Percentiles rank a stretch among this genome's conserved stretches.
These are phyloP conservation scores for Ilex paraguariensis DNA, from an alignment of 305 asterid genomes.

Conservation along the genomic window DNA sequence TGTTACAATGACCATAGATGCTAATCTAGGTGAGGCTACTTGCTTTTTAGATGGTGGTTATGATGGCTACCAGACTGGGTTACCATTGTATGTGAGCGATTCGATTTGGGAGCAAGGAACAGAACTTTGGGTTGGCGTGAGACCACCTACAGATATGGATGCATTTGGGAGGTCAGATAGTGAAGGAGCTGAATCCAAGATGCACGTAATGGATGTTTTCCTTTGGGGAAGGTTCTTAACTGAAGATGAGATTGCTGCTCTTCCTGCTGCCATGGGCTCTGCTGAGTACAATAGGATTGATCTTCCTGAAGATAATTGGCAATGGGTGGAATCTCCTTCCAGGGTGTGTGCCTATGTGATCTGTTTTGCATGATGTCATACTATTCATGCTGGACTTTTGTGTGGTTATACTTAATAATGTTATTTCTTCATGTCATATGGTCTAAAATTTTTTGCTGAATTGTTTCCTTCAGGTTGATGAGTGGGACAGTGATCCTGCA, in stretches of 20 bases:
- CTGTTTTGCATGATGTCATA: constrained; percentile 2
- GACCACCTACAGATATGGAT: constrained; percentile 93
- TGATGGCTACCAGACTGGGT: constrained; percentile 88
- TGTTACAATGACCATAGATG: constrained; percentile 91
- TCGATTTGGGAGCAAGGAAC: constrained; percentile 93
- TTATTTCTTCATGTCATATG: neutral
- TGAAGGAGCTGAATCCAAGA: constrained; percentile 91
- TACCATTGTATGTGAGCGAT: constrained; percentile 74
- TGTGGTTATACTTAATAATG: too few relatives aligned
- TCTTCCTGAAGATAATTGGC: constrained; percentile 94
- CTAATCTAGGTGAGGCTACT: constrained; percentile 93
- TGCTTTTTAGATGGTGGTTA: constrained; percentile 94
- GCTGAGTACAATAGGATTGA: constrained; percentile 68
- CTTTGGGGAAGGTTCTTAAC: constrained; percentile 97
- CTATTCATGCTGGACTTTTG: too few relatives aligned
- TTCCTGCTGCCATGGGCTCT: constrained; percentile 78
- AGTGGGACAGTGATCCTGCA: constrained; percentile 99
- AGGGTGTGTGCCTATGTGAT: constrained; percentile 54
- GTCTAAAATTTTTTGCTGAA: constrained; percentile 12
- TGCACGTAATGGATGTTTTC: constrained; percentile 97
- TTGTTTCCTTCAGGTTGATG: constrained; percentile 66
- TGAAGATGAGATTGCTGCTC: constrained; percentile 90
- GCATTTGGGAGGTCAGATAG: constrained; percentile 99
- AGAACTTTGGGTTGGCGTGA: constrained; percentile 89
- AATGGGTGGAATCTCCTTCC: constrained; percentile 97